These are phyloP conservation scores for Coprinopsis strossmayeri DNA, from an alignment of 768 basidiomycete genomes.

Conservation along the genomic window DNA sequence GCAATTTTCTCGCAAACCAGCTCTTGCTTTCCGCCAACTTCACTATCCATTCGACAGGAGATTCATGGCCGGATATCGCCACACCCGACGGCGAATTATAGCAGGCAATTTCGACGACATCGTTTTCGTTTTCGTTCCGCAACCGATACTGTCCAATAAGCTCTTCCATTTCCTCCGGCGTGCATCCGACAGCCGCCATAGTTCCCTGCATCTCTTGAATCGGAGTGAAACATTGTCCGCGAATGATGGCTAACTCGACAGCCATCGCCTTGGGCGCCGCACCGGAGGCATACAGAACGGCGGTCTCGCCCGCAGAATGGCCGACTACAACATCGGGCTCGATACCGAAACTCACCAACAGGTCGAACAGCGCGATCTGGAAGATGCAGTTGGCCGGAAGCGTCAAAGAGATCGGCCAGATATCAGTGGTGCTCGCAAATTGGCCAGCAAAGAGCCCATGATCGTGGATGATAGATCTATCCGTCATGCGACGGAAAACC, in stretches of 20 bases:
- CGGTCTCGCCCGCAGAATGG: conserved; percentile 44
- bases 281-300: conserved; percentile 36
- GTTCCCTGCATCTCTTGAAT: conserved; percentile 28
- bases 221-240: conserved; percentile 28
- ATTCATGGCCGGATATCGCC: conserved; percentile 27
- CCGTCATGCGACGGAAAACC: conserved; percentile 21
- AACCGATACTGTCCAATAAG: conserved; percentile 18
- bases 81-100: conserved; percentile 33
- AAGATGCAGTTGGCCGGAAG: conserved; percentile 37
- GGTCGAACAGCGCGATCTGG: conserved; percentile 40
- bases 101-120: conserved; percentile 31
- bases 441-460: conserved; percentile 29
- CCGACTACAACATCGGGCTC: conserved; percentile 33
- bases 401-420: conserved; percentile 30
- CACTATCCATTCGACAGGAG: conserved; percentile 23
- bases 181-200: conserved; percentile 39
- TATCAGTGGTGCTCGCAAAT: conserved; percentile 13
- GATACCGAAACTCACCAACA: conserved; percentile 28
- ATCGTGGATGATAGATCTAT: conserved; percentile 27
- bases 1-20: conserved; percentile 29
- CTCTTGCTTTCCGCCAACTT: conserved; percentile 19
- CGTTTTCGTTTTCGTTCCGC: too few species aligned
- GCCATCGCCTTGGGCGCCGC: conserved; percentile 33
- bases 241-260: conserved; percentile 35
- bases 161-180: conserved; percentile 18